Conservation (phyloP, 306 rosid species). For the Abrus pulchellus region DNA sequence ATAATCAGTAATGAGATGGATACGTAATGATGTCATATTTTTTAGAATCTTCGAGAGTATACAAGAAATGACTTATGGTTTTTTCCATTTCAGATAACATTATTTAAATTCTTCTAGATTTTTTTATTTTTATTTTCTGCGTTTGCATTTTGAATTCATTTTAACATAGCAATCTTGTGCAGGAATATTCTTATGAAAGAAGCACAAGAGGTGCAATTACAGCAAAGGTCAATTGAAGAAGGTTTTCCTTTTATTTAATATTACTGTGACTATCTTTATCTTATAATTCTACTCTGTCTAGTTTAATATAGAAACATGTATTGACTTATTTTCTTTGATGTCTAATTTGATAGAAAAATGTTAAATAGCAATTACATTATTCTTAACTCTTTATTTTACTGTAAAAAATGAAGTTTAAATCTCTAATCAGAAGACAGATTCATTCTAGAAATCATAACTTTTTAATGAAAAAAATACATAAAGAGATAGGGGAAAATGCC, state of each 20-base stretch:
- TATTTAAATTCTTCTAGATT: conserved; percentile 13
- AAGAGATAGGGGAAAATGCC: conserved; percentile 14
- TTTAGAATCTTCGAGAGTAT: no score
- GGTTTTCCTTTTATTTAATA: conserved; percentile 58
- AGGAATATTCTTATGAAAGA: conserved; percentile 77
- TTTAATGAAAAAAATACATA: conserved; percentile 8
- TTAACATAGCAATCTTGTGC: conserved; percentile 45
- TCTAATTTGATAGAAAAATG: conserved; percentile 1
- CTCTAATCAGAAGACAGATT: conserved; percentile 6
- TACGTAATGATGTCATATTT: background rate
- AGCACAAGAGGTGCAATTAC: conserved; percentile 65
- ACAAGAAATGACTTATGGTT: no score
- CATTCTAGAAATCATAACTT: background rate
- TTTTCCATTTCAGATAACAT: conserved; percentile 15
- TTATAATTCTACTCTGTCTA: conserved; percentile 23
- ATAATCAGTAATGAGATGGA: background rate
- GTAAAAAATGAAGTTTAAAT: conserved; percentile 31
- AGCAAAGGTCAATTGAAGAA: conserved; percentile 63
- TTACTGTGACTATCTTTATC: conserved; percentile 32
- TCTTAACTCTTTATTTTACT: conserved; percentile 35
- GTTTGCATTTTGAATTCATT: conserved; percentile 24
- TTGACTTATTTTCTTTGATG: background rate
- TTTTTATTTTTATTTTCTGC: background rate
- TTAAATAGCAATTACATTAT: conserved; percentile 17
- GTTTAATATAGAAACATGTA: background rate